Conservation (phyloP, 306 rosid genomes). For the Phaseolus lunatus region DNA sequence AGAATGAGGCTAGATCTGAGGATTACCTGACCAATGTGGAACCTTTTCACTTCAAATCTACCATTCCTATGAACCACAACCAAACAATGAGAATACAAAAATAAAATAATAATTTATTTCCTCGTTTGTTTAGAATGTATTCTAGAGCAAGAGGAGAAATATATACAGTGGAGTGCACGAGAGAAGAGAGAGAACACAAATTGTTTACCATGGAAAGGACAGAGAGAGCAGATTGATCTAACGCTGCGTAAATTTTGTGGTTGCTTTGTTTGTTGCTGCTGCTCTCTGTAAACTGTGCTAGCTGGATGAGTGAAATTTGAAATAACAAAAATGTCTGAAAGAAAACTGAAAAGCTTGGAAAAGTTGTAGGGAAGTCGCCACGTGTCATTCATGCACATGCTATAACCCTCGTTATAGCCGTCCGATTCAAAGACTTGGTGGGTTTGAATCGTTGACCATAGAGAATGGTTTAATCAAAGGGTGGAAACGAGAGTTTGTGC, state of each 20-base stretch:
- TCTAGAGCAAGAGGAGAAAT: conserved; percentile 17
- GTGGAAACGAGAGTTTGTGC: neutral
- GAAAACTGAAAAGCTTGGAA: conserved; percentile 46
- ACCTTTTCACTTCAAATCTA: conserved; percentile 61
- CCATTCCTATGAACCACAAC: conserved; percentile 60
- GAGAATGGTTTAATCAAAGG: conserved; percentile 11
- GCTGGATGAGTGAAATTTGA: conserved; percentile 45
- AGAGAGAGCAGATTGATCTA: conserved; percentile 46
- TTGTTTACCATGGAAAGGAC: conserved; percentile 58
- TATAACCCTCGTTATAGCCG: neutral
- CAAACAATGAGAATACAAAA: conserved; percentile 46
- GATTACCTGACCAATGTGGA: conserved; percentile 61
- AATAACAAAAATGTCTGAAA: neutral
- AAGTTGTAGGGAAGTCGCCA: conserved; percentile 19
- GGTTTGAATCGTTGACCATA: neutral
- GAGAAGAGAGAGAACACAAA: conserved; percentile 32
- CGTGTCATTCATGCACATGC: neutral
- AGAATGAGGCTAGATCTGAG: conserved; percentile 65
- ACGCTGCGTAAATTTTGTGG: conserved; percentile 58
- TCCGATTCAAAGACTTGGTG: neutral
- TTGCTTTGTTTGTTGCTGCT: conserved; percentile 48
- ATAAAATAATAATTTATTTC: conserved; percentile 6
- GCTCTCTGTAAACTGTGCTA: conserved; percentile 43
- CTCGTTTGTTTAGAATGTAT: neutral
- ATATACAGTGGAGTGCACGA: conserved; percentile 32